These are phyloP conservation scores for Neurospora crassa DNA, from an alignment of 2,329 filamentous ascomycete species.

Conservation along the genomic window DNA sequence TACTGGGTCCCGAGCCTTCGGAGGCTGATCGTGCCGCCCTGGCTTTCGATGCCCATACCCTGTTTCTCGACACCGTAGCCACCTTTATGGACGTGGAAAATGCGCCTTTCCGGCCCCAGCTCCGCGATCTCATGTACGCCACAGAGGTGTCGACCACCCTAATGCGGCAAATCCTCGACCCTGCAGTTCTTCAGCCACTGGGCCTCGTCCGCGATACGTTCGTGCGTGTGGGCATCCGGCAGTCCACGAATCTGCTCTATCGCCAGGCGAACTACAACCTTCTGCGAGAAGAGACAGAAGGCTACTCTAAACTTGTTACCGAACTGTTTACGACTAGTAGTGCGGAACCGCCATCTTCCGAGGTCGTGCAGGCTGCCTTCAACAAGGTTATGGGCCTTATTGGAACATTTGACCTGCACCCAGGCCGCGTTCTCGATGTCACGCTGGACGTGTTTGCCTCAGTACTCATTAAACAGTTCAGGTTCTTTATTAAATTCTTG, in stretches of 20 bases:
- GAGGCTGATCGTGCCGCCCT: constrained; percentile 40
- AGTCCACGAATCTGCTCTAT: constrained; percentile 88
- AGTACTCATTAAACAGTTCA: constrained; percentile 82
- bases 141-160: constrained; percentile 62
- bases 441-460: constrained; percentile 92
- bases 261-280: constrained; percentile 96
- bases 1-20: constrained; percentile 50
- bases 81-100: constrained; percentile 67
- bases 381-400: constrained; percentile 90
- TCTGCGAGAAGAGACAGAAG: constrained; percentile 88
- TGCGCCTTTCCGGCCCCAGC: constrained; percentile 32
- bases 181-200: constrained; percentile 61
- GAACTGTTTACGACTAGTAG: constrained; percentile 88
- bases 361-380: constrained; percentile 76
- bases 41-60: constrained; percentile 51
- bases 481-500: constrained; percentile 90
- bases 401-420: constrained; percentile 93
- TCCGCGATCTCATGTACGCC: constrained; percentile 61
- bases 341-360: constrained; percentile 60
- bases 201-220: constrained; percentile 83
- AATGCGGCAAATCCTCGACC: constrained; percentile 79
- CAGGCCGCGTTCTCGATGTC: constrained; percentile 87
- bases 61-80: constrained; percentile 77
- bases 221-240: constrained; percentile 70
- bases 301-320: constrained; percentile 91